A percentile compares a stretch with the other conserved stretches of the same genome.
phyloP scores from a whole-genome alignment of 768 basidiomycete genomes.

The Mycena rebaudengoi region DNA sequence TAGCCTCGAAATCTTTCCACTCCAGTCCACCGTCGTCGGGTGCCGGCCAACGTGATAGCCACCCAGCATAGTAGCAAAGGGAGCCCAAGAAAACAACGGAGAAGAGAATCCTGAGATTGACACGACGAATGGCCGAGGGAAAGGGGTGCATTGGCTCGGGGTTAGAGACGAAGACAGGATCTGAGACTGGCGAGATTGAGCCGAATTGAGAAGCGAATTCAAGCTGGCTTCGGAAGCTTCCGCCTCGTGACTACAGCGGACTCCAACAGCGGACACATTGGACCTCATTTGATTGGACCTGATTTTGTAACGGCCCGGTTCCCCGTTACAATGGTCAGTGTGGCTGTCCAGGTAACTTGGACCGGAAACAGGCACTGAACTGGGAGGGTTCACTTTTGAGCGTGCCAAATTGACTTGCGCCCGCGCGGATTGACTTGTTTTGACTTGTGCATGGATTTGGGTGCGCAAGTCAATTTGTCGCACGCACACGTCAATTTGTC shows the following conservation, averaged over 20 bases:
- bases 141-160: constrained; percentile 9
- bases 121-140: constrained; percentile 4
- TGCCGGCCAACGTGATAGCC: constrained; percentile 6
- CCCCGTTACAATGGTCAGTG: background rate
- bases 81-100: constrained; percentile 2
- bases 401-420: too few relatives aligned
- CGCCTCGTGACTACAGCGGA: background rate
- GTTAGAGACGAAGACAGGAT: constrained; percentile 3
- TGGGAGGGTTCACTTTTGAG: too few relatives aligned
- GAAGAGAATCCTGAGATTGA: constrained; percentile 6
- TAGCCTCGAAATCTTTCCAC: constrained; percentile 4
- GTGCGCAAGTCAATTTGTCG: too few relatives aligned
- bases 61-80: constrained; percentile 8
- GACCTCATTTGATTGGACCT: too few relatives aligned
- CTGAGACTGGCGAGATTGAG: constrained; percentile 2
- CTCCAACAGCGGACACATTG: too few relatives aligned
- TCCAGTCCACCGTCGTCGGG: constrained; percentile 1
- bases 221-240: constrained; percentile 1
- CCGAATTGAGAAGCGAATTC: too few relatives aligned
- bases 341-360: background rate
- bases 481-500: too few relatives aligned
- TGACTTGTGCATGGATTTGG: too few relatives aligned
- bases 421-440: too few relatives aligned
- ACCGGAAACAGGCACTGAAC: background rate
- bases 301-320: background rate